Percentiles rank a stretch among this genome's conserved stretches.
Evolutionary conservation across 495 filamentous ascomycete genomes (phyloP).

Genomic region (Penicillium crystallinum): DNA sequence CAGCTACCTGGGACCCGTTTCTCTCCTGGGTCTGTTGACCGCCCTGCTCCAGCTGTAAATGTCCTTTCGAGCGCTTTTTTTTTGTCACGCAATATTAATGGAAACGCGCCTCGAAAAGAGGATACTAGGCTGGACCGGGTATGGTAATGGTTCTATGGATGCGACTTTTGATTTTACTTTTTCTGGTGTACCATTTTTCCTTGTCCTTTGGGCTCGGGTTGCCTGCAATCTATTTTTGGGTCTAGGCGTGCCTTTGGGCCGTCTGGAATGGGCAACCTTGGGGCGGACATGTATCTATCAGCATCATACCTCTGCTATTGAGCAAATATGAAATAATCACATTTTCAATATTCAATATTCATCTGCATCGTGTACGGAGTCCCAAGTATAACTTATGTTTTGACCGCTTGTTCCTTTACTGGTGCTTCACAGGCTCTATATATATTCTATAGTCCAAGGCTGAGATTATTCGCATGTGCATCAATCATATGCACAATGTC

Average conservation of each 20-base stretch:
- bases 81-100: slow-evolving; percentile 22
- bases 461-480: too few relatives aligned
- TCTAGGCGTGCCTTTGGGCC: background rate
- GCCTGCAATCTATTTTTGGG: background rate
- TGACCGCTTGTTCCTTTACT: too few relatives aligned
- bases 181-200: slow-evolving; percentile 15
- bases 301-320: background rate
- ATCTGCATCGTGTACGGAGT: too few relatives aligned
- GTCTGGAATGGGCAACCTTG: background rate
- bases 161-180: background rate
- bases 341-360: too few relatives aligned
- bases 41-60: slow-evolving; percentile 36
- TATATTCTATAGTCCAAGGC: too few relatives aligned
- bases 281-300: slow-evolving; percentile 1
- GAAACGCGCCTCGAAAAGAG: slow-evolving; percentile 4
- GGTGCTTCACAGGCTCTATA: too few relatives aligned
- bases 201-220: background rate
- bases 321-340: background rate
- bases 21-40: slow-evolving; percentile 30
- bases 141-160: slow-evolving; percentile 15
- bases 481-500: too few relatives aligned
- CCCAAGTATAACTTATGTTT: too few relatives aligned
- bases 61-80: slow-evolving; percentile 3
- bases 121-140: slow-evolving; percentile 25
- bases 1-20: slow-evolving; percentile 22